Evolutionary conservation across 108 stramenopile species (phyloP).

Genomic region (Pseudonitzschia multistriata): DNA sequence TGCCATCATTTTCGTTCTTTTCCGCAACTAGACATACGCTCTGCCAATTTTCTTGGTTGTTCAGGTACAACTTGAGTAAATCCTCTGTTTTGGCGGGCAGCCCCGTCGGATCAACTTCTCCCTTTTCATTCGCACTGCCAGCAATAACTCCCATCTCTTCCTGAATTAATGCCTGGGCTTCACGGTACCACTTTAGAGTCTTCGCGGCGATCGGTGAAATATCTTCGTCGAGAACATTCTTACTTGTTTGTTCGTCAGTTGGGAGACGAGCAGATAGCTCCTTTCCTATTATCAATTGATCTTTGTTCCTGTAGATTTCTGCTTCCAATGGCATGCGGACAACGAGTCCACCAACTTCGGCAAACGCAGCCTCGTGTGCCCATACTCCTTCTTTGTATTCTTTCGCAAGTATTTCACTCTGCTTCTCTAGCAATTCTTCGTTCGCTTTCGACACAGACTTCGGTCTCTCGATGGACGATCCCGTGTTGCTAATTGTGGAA

Average conservation of each 20-base stretch:
- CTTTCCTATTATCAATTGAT: slow-evolving; percentile 8
- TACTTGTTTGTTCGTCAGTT: slow-evolving; percentile 3
- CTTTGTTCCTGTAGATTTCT: slow-evolving; percentile 13
- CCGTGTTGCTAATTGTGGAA: not conserved
- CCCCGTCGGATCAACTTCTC: slow-evolving; percentile 48
- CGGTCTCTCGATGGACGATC: slow-evolving; percentile 14
- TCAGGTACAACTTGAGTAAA: slow-evolving; percentile 56
- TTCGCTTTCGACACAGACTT: slow-evolving; percentile 63
- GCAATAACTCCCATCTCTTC: slow-evolving; percentile 44
- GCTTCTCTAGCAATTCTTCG: slow-evolving; percentile 50
- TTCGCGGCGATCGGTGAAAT: slow-evolving; percentile 9
- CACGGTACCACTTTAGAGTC: slow-evolving; percentile 46
- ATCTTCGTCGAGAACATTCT: not conserved
- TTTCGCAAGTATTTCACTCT: slow-evolving; percentile 47
- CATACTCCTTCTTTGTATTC: slow-evolving; percentile 66
- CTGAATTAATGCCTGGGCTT: slow-evolving; percentile 45
- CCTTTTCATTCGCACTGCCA: slow-evolving; percentile 28
- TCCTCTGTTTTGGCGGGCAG: slow-evolving; percentile 41
- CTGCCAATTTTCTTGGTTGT: slow-evolving; percentile 74
- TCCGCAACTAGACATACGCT: slow-evolving; percentile 60
- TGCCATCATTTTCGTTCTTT: slow-evolving; percentile 21
- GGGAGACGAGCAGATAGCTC: slow-evolving; percentile 24
- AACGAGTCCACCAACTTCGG: slow-evolving; percentile 82
- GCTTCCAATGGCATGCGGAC: slow-evolving; percentile 61
- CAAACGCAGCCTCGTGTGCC: slow-evolving; percentile 64